phyloP scores from a whole-genome alignment of 345 rosid genomes.

The Populus ilicifolia region DNA sequence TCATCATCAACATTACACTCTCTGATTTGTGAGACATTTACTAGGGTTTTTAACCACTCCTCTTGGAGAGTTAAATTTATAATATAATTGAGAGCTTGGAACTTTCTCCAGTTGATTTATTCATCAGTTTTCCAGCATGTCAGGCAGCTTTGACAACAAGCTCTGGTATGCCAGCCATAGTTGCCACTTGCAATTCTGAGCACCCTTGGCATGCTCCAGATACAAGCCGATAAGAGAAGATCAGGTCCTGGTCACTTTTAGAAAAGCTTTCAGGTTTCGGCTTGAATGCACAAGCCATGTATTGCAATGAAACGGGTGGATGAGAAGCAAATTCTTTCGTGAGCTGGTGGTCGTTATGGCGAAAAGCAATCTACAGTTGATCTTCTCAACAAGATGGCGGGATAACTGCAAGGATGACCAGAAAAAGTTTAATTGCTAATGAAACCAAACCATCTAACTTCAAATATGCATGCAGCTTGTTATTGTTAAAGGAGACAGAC shows the following conservation, averaged over 20 bases:
- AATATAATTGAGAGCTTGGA: constrained; percentile 55
- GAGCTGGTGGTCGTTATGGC: too few relatives aligned
- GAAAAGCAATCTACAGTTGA: too few relatives aligned
- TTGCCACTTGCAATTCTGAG: constrained; percentile 83
- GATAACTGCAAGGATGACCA: too few relatives aligned
- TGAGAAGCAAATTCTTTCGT: too few relatives aligned
- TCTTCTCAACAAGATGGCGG: too few relatives aligned
- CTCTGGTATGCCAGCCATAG: constrained; percentile 88
- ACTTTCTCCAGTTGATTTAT: constrained; percentile 56
- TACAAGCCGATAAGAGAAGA: constrained; percentile 70
- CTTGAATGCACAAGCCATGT: constrained; percentile 80
- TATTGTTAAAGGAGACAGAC: too few relatives aligned
- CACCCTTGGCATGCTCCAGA: constrained; percentile 91
- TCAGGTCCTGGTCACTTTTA: constrained; percentile 45
- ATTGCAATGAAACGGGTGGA: constrained; percentile 30
- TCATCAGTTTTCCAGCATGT: constrained; percentile 56
- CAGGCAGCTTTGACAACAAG: constrained; percentile 63
- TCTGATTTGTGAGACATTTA: constrained; percentile 29
- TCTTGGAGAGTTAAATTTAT: constrained; percentile 55
- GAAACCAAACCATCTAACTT: too few relatives aligned
- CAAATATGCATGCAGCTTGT: too few relatives aligned
- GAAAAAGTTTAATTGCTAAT: too few relatives aligned
- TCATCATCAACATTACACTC: constrained; percentile 23
- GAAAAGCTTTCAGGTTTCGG: constrained; percentile 28
- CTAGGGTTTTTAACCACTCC: constrained; percentile 65